Conservation (phyloP, 345 rosid species). For the Eucalyptus brandiana region DNA sequence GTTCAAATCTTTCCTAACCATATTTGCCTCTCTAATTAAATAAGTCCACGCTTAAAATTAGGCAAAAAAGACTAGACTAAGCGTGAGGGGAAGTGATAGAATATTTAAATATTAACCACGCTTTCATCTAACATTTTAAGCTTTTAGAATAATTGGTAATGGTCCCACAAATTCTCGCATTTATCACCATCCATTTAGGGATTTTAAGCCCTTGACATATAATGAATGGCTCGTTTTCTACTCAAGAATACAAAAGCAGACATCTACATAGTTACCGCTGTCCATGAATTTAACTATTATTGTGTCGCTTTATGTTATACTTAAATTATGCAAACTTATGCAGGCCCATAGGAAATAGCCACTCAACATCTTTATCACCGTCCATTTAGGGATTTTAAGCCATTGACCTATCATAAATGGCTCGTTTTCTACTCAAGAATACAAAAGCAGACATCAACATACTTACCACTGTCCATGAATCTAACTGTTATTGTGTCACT, state of each 20-base stretch:
- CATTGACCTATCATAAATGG: neutral
- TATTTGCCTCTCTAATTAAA: too few relatives aligned
- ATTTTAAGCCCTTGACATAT: neutral
- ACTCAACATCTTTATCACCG: neutral
- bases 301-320: neutral
- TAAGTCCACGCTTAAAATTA: too few relatives aligned
- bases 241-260: neutral
- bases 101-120: too few relatives aligned
- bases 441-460: neutral
- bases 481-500: neutral
- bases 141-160: too few relatives aligned
- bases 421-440: neutral
- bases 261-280: neutral
- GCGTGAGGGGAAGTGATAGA: too few relatives aligned
- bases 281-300: neutral
- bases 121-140: too few relatives aligned
- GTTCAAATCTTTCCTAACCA: too few relatives aligned
- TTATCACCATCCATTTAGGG: neutral
- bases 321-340: too few relatives aligned
- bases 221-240: neutral
- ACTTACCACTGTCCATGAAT: neutral
- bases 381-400: neutral
- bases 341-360: too few relatives aligned
- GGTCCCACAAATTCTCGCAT: neutral
- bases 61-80: too few relatives aligned